phyloP scores from a whole-genome alignment of 257 asterid species.

The Mentha longifolia region DNA sequence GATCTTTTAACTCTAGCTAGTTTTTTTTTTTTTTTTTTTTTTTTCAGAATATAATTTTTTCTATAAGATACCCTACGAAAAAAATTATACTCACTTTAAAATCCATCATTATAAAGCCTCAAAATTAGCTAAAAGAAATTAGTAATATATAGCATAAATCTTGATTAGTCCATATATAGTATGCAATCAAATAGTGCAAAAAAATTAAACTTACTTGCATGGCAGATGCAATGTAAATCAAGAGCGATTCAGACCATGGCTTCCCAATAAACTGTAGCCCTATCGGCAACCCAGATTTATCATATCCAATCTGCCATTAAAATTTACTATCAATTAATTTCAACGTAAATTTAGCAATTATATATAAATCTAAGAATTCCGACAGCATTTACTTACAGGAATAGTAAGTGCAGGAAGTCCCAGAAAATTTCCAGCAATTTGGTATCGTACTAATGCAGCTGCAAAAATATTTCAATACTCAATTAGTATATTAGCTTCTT shows the following conservation, averaged over 20 bases:
- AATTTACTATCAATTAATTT: background rate
- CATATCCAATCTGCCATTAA: slow-evolving; percentile 71
- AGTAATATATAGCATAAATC: too few relatives aligned
- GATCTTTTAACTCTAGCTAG: too few relatives aligned
- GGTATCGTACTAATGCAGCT: slow-evolving; percentile 92
- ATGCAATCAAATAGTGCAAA: background rate
- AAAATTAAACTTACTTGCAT: slow-evolving; percentile 61
- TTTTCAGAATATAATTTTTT: too few relatives aligned
- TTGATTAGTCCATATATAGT: too few relatives aligned
- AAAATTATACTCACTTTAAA: too few relatives aligned
- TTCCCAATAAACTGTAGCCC: slow-evolving; percentile 92
- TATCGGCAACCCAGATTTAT: slow-evolving; percentile 71
- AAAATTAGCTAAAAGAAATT: too few relatives aligned
- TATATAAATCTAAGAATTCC: background rate
- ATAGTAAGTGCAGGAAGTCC: slow-evolving; percentile 90
- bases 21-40: too few relatives aligned
- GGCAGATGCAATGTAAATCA: slow-evolving; percentile 74
- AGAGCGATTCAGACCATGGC: slow-evolving; percentile 88
- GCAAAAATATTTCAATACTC: slow-evolving; percentile 23
- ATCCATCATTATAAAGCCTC: too few relatives aligned
- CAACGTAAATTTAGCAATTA: too few relatives aligned
- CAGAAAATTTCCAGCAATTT: slow-evolving; percentile 85
- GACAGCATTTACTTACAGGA: slow-evolving; percentile 68
- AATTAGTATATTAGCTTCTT: background rate
- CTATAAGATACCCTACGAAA: too few relatives aligned